Evolutionary conservation across 306 rosid species (phyloP).

Genomic region (Quercus suber): DNA sequence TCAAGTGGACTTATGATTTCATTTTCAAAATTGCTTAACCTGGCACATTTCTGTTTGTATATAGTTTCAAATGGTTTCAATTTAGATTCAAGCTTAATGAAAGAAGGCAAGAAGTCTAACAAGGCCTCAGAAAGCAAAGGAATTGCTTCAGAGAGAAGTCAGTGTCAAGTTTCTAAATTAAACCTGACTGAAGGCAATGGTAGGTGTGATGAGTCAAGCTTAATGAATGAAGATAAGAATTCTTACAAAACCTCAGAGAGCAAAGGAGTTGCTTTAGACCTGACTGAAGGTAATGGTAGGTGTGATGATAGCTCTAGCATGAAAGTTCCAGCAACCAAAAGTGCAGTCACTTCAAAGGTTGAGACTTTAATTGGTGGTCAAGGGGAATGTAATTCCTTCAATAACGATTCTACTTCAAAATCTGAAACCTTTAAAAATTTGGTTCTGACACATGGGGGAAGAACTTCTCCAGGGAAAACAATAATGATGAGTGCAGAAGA

Average conservation of each 20-base stretch:
- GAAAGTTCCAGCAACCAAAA: constrained; percentile 42
- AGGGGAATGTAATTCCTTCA: constrained; percentile 33
- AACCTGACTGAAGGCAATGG: constrained; percentile 24
- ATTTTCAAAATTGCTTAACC: constrained; percentile 18
- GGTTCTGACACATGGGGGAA: constrained; percentile 22
- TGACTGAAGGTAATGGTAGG: constrained; percentile 29
- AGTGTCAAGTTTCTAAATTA: background rate
- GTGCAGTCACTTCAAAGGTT: constrained; percentile 27
- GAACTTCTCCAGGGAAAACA: constrained; percentile 25
- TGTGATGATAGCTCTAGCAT: constrained; percentile 26
- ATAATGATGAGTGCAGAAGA: constrained; percentile 24
- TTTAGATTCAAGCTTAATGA: constrained; percentile 42
- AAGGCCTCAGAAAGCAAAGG: background rate
- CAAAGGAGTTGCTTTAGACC: background rate
- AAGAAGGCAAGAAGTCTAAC: constrained; percentile 3
- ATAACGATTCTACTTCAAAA: constrained; percentile 34
- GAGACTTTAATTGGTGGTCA: constrained; percentile 32
- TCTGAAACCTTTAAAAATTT: constrained; percentile 28
- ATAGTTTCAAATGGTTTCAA: constrained; percentile 67
- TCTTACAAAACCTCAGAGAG: background rate
- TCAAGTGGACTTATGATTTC: constrained; percentile 8
- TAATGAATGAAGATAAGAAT: constrained; percentile 13
- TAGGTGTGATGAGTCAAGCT: constrained; percentile 40
- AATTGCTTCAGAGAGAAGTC: background rate
- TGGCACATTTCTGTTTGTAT: constrained; percentile 9